Conservation (phyloP, 2,329 filamentous ascomycete species). For the Colletotrichum navitas region DNA sequence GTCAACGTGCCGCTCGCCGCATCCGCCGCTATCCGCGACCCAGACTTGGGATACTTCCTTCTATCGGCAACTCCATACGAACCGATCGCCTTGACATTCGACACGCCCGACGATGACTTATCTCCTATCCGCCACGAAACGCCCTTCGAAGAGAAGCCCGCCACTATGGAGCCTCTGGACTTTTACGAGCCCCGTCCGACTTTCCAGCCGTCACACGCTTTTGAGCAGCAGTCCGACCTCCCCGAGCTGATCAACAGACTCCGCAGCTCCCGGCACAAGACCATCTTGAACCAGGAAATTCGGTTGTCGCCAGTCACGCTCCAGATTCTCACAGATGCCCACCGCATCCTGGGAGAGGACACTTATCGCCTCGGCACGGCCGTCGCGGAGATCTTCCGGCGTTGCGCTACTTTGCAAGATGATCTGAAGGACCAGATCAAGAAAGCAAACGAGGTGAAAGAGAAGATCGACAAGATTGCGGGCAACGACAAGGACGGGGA, state of each 20-base stretch:
- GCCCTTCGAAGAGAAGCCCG: constrained; percentile 57
- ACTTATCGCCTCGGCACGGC: constrained; percentile 76
- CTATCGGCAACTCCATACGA: constrained; percentile 70
- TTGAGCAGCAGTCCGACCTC: constrained; percentile 69
- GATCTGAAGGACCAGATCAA: constrained; percentile 77
- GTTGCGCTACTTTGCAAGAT: constrained; percentile 75
- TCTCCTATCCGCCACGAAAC: constrained; percentile 58
- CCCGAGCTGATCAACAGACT: constrained; percentile 68
- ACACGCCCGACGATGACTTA: constrained; percentile 67
- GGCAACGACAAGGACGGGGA: constrained; percentile 67
- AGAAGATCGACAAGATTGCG: constrained; percentile 75
- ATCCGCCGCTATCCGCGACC: constrained; percentile 66
- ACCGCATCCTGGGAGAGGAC: constrained; percentile 78
- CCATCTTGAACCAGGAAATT: constrained; percentile 75
- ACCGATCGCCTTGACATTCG: constrained; percentile 70
- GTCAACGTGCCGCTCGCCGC: constrained; percentile 65
- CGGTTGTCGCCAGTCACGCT: constrained; percentile 78
- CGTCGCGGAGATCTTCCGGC: constrained; percentile 79
- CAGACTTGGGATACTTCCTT: constrained; percentile 74
- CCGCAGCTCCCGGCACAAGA: constrained; percentile 71
- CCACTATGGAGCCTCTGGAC: constrained; percentile 61
- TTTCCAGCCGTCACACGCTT: constrained; percentile 72
- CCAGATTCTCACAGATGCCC: constrained; percentile 78
- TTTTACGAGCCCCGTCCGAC: constrained; percentile 74
- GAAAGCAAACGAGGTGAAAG: constrained; percentile 74